phyloP scores from a whole-genome alignment of 306 rosid species.

The Gynostemma pentaphyllum region DNA sequence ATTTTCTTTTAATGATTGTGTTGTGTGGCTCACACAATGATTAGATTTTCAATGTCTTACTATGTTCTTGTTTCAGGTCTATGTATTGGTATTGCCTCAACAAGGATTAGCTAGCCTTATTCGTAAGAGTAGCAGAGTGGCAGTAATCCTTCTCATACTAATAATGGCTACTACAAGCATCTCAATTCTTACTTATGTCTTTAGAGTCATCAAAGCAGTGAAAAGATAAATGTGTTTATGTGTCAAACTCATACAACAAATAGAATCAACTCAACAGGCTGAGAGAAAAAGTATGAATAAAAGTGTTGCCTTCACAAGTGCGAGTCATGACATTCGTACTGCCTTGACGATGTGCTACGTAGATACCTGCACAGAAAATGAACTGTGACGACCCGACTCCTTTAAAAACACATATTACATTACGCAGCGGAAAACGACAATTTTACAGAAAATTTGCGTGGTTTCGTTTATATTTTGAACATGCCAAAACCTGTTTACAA shows the following conservation, averaged over 20 bases:
- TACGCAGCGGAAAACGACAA: too few species aligned
- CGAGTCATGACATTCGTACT: conserved; percentile 71
- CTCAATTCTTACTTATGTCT: conserved; percentile 20
- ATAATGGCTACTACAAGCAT: conserved; percentile 17
- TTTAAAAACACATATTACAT: too few species aligned
- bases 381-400: too few species aligned
- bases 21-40: neutral
- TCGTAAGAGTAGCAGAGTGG: conserved; percentile 18
- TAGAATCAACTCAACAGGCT: conserved; percentile 65
- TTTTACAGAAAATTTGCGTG: too few species aligned
- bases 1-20: too few species aligned
- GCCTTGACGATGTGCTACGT: too few species aligned
- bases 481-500: too few species aligned
- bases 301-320: conserved; percentile 51
- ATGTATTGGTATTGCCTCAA: conserved; percentile 29
- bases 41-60: neutral
- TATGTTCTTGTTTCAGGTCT: conserved; percentile 36
- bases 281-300: conserved; percentile 63
- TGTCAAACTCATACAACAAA: conserved; percentile 48
- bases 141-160: conserved; percentile 19
- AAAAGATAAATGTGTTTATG: conserved; percentile 50
- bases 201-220: conserved; percentile 13
- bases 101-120: conserved; percentile 11
- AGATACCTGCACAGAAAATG: too few species aligned
- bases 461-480: too few species aligned